Base-by-base conservation (phyloP, 139 green algal genomes). In the Coelastrella sp. region DNA sequence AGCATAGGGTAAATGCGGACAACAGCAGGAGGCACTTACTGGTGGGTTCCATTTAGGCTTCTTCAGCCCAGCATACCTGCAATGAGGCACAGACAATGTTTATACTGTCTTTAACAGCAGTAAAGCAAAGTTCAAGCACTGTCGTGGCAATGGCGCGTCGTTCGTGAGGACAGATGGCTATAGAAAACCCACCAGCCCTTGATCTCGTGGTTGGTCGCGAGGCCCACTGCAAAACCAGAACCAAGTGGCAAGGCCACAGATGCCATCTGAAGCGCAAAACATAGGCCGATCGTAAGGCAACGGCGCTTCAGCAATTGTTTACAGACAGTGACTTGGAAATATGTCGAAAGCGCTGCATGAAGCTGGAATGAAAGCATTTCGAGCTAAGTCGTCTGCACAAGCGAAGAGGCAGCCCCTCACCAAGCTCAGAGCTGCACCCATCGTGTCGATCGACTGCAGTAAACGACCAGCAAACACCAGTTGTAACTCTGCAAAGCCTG, bases 1-100 rank as follows among this genome's bases (percentile, higher is more conserved):
- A 49, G 35, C 35, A 49, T 49, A 49, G 35, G 35, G 35, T 49
- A 49, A 49, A 9, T 27, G 22, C 20, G 6, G 15, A 22, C 78
- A 35, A 20, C 59, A 76, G 63, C 82, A 58, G 61, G 8, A 49
- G 8, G 7, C 61, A 73, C 90, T 68, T 60, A 91, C 89, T 60
- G 92, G 92, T 19, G 92, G 92, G 8, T 91, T 94, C 92, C 92
- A 94, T 17, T 35, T 92, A 11, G 92, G 92, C 76, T 94, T 94
- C 85, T 93, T 93, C 75, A 94, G 76, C 12, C 76, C 92, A 19
- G 75, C 24, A 85, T 94, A 94, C 92, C 92, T 94, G 85, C 25
- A 88, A n/a, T 24, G 6, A 82, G 7, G 58, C 59, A 91, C 35
- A 49, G 3, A 49, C 35, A 5, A 49, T 49, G 3, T 49, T 49